Evolutionary conservation across 495 filamentous ascomycete genomes (phyloP).

Genomic region (Penicillium dipodomyicola): DNA sequence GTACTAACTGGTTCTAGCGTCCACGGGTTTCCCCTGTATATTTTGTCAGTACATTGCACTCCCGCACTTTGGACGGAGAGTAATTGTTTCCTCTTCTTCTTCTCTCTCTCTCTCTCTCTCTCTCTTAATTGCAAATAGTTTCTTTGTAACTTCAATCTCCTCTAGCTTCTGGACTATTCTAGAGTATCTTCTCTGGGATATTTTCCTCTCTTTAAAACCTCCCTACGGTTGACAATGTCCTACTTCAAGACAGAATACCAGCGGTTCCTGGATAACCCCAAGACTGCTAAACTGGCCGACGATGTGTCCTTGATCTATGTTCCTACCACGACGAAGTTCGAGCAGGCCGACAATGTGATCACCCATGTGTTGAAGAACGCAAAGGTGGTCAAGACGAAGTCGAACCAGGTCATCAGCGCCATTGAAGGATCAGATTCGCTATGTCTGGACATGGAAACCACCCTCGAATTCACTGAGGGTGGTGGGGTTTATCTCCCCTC

Average conservation of each 20-base stretch:
- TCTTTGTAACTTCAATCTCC: constrained; percentile 1
- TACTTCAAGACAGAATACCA: constrained; percentile 66
- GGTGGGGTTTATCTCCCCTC: constrained; percentile 87
- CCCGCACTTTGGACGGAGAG: neutral
- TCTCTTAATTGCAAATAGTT: constrained; percentile 3
- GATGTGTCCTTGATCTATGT: constrained; percentile 86
- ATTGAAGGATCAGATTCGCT: constrained; percentile 69
- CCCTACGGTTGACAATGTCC: constrained; percentile 44
- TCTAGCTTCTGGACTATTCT: neutral
- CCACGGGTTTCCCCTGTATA: neutral
- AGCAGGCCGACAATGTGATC: constrained; percentile 66
- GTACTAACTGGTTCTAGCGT: constrained; percentile 5
- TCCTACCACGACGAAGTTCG: constrained; percentile 75
- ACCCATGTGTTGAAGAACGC: constrained; percentile 69
- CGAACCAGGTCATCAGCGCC: constrained; percentile 66
- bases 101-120: neutral
- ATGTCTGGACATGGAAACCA: constrained; percentile 76
- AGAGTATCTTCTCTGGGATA: neutral
- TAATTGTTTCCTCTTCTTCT: neutral
- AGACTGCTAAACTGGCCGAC: constrained; percentile 58
- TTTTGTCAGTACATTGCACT: neutral
- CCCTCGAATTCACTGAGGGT: constrained; percentile 72
- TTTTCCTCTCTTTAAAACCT: constrained; percentile 13
- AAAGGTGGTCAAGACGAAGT: constrained; percentile 69
- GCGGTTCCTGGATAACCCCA: constrained; percentile 72